These are phyloP conservation scores for Candida maesae DNA, from an alignment of 805 yeast genomes.

Conservation along the genomic window DNA sequence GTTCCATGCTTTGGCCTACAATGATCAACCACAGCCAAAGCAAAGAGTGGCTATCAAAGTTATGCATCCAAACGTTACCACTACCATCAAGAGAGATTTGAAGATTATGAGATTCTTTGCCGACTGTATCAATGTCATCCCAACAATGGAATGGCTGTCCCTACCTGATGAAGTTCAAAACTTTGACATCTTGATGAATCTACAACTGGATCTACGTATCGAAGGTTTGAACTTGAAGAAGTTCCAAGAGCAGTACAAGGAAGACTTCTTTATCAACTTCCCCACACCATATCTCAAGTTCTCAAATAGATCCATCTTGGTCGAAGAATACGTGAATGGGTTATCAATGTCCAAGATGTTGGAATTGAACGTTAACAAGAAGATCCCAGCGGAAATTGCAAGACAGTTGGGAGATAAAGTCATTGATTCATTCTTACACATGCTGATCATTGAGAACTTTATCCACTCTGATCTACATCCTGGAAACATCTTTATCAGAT, in stretches of 20 bases:
- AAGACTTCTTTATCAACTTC: constrained; percentile 60
- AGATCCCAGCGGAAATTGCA: constrained; percentile 50
- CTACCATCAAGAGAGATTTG: constrained; percentile 73
- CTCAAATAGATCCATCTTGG: constrained; percentile 67
- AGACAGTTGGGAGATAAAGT: constrained; percentile 75
- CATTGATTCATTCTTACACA: constrained; percentile 85
- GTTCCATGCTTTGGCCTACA: constrained; percentile 10
- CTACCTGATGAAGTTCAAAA: constrained; percentile 92
- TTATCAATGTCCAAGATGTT: constrained; percentile 75
- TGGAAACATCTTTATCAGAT: constrained; percentile 83
- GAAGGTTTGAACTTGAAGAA: constrained; percentile 78
- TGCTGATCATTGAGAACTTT: constrained; percentile 90
- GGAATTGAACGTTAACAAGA: constrained; percentile 29
- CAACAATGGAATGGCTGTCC: constrained; percentile 97
- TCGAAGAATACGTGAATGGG: constrained; percentile 84
- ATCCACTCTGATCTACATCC: constrained; percentile 97
- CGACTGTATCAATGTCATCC: constrained; percentile 58
- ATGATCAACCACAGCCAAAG: constrained; percentile 32
- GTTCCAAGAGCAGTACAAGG: constrained; percentile 66
- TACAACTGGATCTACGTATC: constrained; percentile 85
- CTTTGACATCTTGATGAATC: constrained; percentile 77
- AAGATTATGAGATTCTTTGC: constrained; percentile 84
- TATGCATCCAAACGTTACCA: constrained; percentile 81
- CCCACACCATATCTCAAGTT: constrained; percentile 70
- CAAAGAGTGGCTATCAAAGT: constrained; percentile 85